Percentiles rank a stretch among this genome's conserved stretches.
These are phyloP conservation scores for Gossypium davidsonii DNA, from an alignment of 441 rosid species.

Conservation along the genomic window DNA sequence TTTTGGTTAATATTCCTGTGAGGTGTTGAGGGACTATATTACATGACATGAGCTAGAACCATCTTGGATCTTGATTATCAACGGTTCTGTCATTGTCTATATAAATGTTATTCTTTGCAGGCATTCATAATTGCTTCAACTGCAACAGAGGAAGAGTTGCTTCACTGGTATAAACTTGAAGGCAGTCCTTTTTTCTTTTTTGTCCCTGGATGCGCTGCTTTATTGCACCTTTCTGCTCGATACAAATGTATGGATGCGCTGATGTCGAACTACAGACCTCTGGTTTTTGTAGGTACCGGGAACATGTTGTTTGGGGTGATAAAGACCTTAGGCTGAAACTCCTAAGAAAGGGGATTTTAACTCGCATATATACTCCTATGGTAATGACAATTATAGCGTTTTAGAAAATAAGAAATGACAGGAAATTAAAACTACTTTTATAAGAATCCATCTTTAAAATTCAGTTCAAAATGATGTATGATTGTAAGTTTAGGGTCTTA, in stretches of 20 bases:
- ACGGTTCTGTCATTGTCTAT: not conserved
- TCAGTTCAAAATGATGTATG: not conserved
- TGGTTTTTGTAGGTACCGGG: slow-evolving; percentile 51
- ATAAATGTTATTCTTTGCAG: slow-evolving; percentile 28
- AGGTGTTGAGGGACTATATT: not conserved
- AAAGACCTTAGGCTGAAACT: slow-evolving; percentile 62
- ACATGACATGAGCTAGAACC: not conserved
- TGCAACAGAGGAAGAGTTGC: slow-evolving; percentile 63
- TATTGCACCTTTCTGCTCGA: not conserved
- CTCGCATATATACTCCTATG: slow-evolving; percentile 67
- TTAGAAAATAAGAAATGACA: not conserved
- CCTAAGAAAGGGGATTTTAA: slow-evolving; percentile 54
- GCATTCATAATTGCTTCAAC: slow-evolving; percentile 76
- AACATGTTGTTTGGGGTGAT: slow-evolving; percentile 68
- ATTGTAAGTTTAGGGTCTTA: not conserved
- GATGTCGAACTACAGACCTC: not conserved
- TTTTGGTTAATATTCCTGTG: slow-evolving; percentile 7
- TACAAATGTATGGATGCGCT: not conserved
- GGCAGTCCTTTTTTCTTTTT: not conserved
- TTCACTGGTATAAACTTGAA: slow-evolving; percentile 44
- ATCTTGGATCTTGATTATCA: not conserved
- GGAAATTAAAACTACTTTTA: not conserved
- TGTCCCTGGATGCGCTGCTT: not conserved
- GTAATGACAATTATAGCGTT: slow-evolving; percentile 27
- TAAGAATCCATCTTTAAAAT: not conserved